Evolutionary conservation across 257 asterid species (phyloP).

Genomic region (Nicotiana otophora): DNA sequence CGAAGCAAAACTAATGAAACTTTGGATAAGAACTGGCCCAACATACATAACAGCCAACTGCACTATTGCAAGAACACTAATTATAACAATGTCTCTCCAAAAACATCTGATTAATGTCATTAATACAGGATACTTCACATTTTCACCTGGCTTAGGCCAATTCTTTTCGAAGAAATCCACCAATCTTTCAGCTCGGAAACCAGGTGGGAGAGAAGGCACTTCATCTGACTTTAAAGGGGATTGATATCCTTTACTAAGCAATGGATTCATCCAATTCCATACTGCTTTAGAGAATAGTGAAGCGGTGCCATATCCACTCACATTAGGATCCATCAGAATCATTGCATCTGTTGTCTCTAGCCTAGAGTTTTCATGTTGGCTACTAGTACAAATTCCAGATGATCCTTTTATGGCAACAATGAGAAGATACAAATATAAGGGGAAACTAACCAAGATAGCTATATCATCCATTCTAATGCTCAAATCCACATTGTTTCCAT

Average conservation of each 20-base stretch:
- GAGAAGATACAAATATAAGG: slow-evolving; percentile 29
- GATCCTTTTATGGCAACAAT: slow-evolving; percentile 34
- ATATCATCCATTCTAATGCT: slow-evolving; percentile 40
- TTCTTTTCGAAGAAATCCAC: slow-evolving; percentile 31
- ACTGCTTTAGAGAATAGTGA: slow-evolving; percentile 43
- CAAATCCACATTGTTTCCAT: neutral
- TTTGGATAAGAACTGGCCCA: slow-evolving; percentile 52
- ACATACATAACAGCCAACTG: slow-evolving; percentile 47
- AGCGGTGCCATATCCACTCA: slow-evolving; percentile 53
- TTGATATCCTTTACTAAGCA: slow-evolving; percentile 43
- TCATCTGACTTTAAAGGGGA: slow-evolving; percentile 44
- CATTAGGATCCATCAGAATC: slow-evolving; percentile 12
- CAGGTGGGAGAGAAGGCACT: slow-evolving; percentile 51
- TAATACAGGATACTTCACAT: slow-evolving; percentile 35
- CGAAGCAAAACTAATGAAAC: slow-evolving; percentile 41
- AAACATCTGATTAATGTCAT: slow-evolving; percentile 41
- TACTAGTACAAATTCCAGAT: slow-evolving; percentile 19
- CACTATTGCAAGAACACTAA: slow-evolving; percentile 40
- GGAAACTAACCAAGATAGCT: slow-evolving; percentile 30
- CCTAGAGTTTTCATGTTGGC: slow-evolving; percentile 14
- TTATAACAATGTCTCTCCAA: slow-evolving; percentile 49
- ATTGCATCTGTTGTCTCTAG: slow-evolving; percentile 10
- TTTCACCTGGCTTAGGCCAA: slow-evolving; percentile 51
- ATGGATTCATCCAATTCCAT: slow-evolving; percentile 63
- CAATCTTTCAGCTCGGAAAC: slow-evolving; percentile 45